These are phyloP conservation scores for Dryas integrifolia DNA, from an alignment of 331 rosid genomes.

Conservation along the genomic window DNA sequence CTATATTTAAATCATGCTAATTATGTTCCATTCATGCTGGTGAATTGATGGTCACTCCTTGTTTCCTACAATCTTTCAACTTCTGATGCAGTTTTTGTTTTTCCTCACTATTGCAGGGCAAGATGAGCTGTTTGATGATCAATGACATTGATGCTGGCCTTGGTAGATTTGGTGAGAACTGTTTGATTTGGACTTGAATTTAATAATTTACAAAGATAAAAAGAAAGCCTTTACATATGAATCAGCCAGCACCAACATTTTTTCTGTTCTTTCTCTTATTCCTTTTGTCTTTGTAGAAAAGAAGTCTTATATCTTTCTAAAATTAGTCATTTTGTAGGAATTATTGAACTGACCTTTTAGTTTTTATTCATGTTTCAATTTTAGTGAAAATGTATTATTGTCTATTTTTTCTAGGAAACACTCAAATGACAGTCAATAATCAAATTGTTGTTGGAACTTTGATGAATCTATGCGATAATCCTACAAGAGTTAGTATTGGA, in stretches of 20 bases:
- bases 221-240: neutral
- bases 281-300: neutral
- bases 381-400: constrained; percentile 12
- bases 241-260: neutral
- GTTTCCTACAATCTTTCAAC: neutral
- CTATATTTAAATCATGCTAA: neutral
- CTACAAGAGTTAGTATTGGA: constrained; percentile 86
- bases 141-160: constrained; percentile 97
- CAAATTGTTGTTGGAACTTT: constrained; percentile 97
- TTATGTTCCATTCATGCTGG: neutral
- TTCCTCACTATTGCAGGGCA: constrained; percentile 55
- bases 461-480: constrained; percentile 93
- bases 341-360: constrained; percentile 1
- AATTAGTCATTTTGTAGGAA: constrained; percentile 10
- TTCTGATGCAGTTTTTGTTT: constrained; percentile 25
- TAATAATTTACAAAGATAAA: neutral
- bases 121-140: constrained; percentile 96
- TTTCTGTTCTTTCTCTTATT: no score
- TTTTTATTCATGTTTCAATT: neutral
- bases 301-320: neutral
- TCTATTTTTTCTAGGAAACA: constrained; percentile 53
- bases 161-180: constrained; percentile 86
- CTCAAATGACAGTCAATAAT: constrained; percentile 97
- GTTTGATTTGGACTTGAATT: constrained; percentile 9
- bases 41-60: neutral